These are phyloP conservation scores for Beauveria scarabaeidicola DNA, from an alignment of 2,329 filamentous ascomycete species.

Conservation along the genomic window DNA sequence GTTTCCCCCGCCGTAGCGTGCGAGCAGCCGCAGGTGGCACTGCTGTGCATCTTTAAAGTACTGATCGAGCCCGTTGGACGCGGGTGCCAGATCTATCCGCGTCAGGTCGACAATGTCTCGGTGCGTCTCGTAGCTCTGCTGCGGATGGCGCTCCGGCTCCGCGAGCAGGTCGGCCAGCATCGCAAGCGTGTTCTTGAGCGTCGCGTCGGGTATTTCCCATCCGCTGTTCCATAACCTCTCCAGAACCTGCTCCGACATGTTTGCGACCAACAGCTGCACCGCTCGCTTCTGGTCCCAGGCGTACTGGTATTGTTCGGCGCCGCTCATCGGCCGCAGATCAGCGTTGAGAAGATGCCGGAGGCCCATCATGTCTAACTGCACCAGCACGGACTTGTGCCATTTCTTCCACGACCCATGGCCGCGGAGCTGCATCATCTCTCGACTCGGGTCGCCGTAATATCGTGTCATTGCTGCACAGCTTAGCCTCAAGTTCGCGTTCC, in stretches of 20 bases:
- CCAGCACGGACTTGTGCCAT: conserved; percentile 2
- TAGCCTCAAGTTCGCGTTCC: no score
- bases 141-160: neutral
- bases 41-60: neutral
- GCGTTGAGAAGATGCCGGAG: neutral
- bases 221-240: neutral
- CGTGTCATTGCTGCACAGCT: neutral
- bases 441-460: neutral
- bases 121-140: conserved; percentile 4
- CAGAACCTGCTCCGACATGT: neutral
- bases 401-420: neutral
- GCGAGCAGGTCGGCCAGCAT: neutral
- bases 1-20: conserved; percentile 1
- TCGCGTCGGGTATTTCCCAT: neutral
- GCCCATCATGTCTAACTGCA: neutral
- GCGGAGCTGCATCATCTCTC: neutral
- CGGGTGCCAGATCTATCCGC: neutral
- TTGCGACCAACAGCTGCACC: neutral
- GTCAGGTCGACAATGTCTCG: conserved; percentile 2
- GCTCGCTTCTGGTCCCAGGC: neutral
- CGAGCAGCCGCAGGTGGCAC: conserved; percentile 6
- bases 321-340: neutral
- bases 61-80: neutral
- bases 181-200: neutral
- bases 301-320: neutral